Evolutionary conservation across 805 yeast genomes (phyloP).

Genomic region (Candida awuae): DNA sequence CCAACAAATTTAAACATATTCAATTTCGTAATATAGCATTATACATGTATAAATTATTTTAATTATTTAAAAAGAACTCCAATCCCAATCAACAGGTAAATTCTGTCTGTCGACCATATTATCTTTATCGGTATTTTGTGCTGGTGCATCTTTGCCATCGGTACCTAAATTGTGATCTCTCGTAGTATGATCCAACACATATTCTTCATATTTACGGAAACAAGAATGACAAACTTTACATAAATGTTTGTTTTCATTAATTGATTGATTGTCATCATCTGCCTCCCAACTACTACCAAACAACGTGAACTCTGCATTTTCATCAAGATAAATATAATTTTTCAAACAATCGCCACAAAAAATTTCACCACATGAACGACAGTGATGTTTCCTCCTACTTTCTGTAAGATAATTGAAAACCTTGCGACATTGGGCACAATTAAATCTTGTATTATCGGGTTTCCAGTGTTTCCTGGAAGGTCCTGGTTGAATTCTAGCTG

Average conservation of each 20-base stretch:
- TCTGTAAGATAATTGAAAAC: conserved; percentile 67
- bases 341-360: conserved; percentile 33
- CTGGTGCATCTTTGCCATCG: conserved; percentile 11
- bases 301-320: conserved; percentile 29
- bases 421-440: conserved; percentile 63
- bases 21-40: background rate
- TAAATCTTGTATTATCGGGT: conserved; percentile 54
- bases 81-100: conserved; percentile 33
- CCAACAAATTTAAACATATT: background rate
- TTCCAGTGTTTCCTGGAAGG: conserved; percentile 67
- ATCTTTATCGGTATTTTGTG: conserved; percentile 14
- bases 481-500: conserved; percentile 14
- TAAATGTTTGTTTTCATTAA: conserved; percentile 22
- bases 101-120: conserved; percentile 8
- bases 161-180: conserved; percentile 22
- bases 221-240: conserved; percentile 30
- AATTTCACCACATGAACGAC: conserved; percentile 34
- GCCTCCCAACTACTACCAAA: conserved; percentile 23
- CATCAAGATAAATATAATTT: conserved; percentile 29
- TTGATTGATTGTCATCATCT: conserved; percentile 7
- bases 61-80: conserved; percentile 29
- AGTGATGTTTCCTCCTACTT: conserved; percentile 42
- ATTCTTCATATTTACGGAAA: conserved; percentile 29
- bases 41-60: background rate
- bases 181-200: conserved; percentile 25